Conservation (phyloP, 768 basidiomycete species). For the Rhizopogon vulgaris region DNA sequence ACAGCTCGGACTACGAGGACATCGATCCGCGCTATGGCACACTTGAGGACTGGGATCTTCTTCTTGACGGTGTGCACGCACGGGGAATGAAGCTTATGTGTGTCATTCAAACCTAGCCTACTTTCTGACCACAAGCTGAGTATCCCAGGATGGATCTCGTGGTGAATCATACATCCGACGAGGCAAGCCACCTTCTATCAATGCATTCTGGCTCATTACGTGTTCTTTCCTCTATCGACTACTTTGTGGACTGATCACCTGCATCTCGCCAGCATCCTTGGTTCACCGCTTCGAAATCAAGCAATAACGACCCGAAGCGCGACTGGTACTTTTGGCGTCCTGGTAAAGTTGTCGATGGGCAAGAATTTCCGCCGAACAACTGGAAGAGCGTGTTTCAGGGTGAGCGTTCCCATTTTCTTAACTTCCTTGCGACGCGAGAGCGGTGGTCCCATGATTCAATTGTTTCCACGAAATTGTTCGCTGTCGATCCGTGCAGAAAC, state of each 20-base stretch:
- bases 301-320: slow-evolving; percentile 48
- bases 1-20: slow-evolving; percentile 57
- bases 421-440: background rate
- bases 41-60: slow-evolving; percentile 51
- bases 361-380: slow-evolving; percentile 62
- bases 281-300: slow-evolving; percentile 57
- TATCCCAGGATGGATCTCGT: slow-evolving; percentile 65
- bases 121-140: slow-evolving; percentile 7
- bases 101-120: background rate
- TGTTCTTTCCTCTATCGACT: slow-evolving; percentile 4
- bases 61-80: slow-evolving; percentile 48
- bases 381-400: slow-evolving; percentile 68
- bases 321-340: slow-evolving; percentile 78
- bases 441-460: background rate
- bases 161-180: slow-evolving; percentile 66
- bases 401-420: slow-evolving; percentile 13
- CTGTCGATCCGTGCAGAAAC: background rate
- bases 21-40: slow-evolving; percentile 65
- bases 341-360: slow-evolving; percentile 46
- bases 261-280: slow-evolving; percentile 49
- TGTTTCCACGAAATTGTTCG: background rate
- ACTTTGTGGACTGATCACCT: slow-evolving; percentile 1
- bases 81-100: slow-evolving; percentile 69
- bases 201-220: background rate
- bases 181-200: slow-evolving; percentile 30